Evolutionary conservation across 2,329 filamentous ascomycete species (phyloP).

Genomic region (Colletotrichum acutatum): DNA sequence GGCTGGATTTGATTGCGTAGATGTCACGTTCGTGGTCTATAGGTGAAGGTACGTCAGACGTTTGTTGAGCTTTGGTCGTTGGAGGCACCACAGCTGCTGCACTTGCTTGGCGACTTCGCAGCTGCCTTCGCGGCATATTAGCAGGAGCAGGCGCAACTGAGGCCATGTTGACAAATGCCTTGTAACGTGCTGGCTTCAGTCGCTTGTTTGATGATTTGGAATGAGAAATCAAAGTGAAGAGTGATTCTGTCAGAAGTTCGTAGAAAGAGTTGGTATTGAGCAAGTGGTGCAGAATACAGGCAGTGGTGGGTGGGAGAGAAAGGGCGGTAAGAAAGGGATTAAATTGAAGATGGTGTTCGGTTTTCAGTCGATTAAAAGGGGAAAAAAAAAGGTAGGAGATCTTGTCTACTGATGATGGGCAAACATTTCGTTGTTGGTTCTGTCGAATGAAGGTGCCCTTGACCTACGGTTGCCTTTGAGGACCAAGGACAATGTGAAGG

Average conservation of each 20-base stretch:
- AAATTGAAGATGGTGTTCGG: not conserved
- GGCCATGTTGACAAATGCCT: not conserved
- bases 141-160: not conserved
- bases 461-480: not conserved
- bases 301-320: not conserved
- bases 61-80: not conserved
- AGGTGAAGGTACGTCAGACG: not conserved
- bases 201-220: not conserved
- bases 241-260: not conserved
- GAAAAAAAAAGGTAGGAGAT: not conserved
- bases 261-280: not conserved
- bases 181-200: not conserved
- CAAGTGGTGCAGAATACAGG: not conserved
- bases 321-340: not conserved
- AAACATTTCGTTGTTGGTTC: not conserved
- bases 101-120: slow-evolving; percentile 21
- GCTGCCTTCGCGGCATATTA: not conserved
- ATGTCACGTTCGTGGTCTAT: not conserved
- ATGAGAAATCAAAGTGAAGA: not conserved
- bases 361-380: not conserved
- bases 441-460: not conserved
- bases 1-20: not conserved
- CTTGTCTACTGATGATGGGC: not conserved
- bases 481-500: not conserved
- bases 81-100: not conserved